Evolutionary conservation across 2,329 filamentous ascomycete species (phyloP), one percentile per base, ranked within the genome.

Genomic region (Penicillium freii): DNA sequence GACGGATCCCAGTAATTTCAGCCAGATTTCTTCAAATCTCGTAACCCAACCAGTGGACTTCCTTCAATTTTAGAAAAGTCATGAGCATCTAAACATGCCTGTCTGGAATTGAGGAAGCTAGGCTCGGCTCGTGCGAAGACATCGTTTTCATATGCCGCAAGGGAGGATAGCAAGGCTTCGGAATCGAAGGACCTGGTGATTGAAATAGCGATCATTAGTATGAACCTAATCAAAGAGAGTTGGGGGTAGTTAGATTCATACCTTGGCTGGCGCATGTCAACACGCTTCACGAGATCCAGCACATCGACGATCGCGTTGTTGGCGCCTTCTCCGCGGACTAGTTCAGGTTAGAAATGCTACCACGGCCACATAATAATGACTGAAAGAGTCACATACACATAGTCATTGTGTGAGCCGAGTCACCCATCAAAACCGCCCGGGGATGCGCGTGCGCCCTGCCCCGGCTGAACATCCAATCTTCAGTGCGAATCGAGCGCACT

Each of bases 281-380:
- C 52, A 2, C 64, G 57, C 10, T 75, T 71, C 0, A 75, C 71
- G 43, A 84, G 73, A 36, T 81, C 77, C 2, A 73, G 64, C 0
- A 81, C 79, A 62, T 85, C 83, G 7, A 79, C 67, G 36, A 85
- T 81, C 3, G 79, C 82, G 51, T 84, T 82, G 59, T 85, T 85
- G 6, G 81, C 82, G 1, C 81, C 82, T 68, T 85, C 83, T 3
- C 83, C 83, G 13, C 83, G 77, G 63, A 82, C 82, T 85, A 58
- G 34, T 40, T 1, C n/a, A 8, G 7, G 4, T 50, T 43, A 49
- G 49, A 27, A 39, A 43, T 39, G 33, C 6, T 38, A 1, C 10
- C 15, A 54, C 8, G 4, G 3, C 4, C 6, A 5, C 27, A 23
- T 13, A 6, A 3, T n/a, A 15, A 17, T 34, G 9, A 3, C 7